These are phyloP conservation scores for Cucurbita argyrosperma DNA, from an alignment of 306 rosid species.

Conservation along the genomic window DNA sequence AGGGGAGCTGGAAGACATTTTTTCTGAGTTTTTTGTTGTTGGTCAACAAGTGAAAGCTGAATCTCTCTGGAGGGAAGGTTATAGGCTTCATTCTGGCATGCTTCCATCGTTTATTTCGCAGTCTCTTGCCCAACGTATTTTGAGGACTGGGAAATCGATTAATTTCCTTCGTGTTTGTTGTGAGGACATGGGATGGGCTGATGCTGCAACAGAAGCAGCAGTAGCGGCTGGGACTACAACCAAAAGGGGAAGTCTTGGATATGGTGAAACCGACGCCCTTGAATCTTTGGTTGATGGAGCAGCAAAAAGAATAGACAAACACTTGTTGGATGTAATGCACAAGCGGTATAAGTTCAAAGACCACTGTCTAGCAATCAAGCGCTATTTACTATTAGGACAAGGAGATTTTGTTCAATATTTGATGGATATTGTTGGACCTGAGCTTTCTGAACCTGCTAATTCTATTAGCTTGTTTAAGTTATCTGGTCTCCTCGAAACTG, in stretches of 20 bases:
- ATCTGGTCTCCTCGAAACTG: slow-evolving; percentile 82
- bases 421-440: slow-evolving; percentile 94
- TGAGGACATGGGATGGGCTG: slow-evolving; percentile 88
- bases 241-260: slow-evolving; percentile 74
- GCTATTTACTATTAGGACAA: slow-evolving; percentile 76
- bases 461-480: slow-evolving; percentile 86
- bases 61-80: slow-evolving; percentile 96
- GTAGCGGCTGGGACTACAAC: slow-evolving; percentile 57
- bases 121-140: slow-evolving; percentile 81
- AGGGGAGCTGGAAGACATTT: slow-evolving; percentile 90
- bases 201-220: slow-evolving; percentile 67
- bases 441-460: slow-evolving; percentile 90
- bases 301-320: slow-evolving; percentile 85
- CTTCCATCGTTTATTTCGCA: slow-evolving; percentile 84
- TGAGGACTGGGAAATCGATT: slow-evolving; percentile 92
- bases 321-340: slow-evolving; percentile 74
- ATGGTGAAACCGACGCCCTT: slow-evolving; percentile 88
- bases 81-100: slow-evolving; percentile 74
- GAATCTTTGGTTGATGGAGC: slow-evolving; percentile 85
- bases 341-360: slow-evolving; percentile 75
- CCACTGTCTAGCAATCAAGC: slow-evolving; percentile 92
- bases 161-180: slow-evolving; percentile 95
- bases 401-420: slow-evolving; percentile 97
- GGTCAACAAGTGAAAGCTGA: slow-evolving; percentile 93
- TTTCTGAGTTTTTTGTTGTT: slow-evolving; percentile 71